Evolutionary conservation across 129 eudicot species (phyloP), one percentile per base, ranked within the genome.

Genomic region (Gnaphalium uliginosum): DNA sequence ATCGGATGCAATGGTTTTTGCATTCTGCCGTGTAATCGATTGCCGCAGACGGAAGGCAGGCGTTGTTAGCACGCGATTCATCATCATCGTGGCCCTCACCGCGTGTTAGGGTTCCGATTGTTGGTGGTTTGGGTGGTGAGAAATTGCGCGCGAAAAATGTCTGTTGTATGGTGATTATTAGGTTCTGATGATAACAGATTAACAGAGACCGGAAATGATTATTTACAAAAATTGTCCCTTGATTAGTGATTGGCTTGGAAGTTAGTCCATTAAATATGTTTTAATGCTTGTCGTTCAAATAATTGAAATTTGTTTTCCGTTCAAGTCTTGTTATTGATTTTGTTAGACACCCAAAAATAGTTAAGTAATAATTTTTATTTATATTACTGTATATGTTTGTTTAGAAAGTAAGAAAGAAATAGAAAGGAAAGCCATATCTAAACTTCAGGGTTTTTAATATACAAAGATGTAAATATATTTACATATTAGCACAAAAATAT

Each of bases 11-110:
- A 78, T 68, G 71, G 84, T 59, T 27, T 66, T 67, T 2, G 78
- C 32, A 25, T 59, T 46, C 56, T 89, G 83, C 62, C 93, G 88
- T 39, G 85, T 37, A 60, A 89, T 37, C 35, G 86, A 61, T 6
- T 85, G 89, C 71, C 88, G 87, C 85, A 83, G 87, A 71, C 89
- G 70, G 46, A 66, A 66, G 41, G 96, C 90, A 50, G 92, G 92
- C 76, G 79, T 72, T 71, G 83, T 70, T 74, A 89, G 84, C 73
- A 87, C 78, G 32, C 92, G 86, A 81, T 88, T 83, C 97, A 91
- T 91, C 89, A 84, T 88, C 92, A 65, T 64, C 63, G 22, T n/a
- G 29, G 4, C 89, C 3, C 79, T 83, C 69, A 83, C 87, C 87
- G 90, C 72, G 33, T 21, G 72, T 26, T 15, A n/a, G 82, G 81